A percentile compares a stretch with the other conserved stretches of the same genome.
phyloP scores from a whole-genome alignment of 441 rosid genomes.

The Populus tomentosa region DNA sequence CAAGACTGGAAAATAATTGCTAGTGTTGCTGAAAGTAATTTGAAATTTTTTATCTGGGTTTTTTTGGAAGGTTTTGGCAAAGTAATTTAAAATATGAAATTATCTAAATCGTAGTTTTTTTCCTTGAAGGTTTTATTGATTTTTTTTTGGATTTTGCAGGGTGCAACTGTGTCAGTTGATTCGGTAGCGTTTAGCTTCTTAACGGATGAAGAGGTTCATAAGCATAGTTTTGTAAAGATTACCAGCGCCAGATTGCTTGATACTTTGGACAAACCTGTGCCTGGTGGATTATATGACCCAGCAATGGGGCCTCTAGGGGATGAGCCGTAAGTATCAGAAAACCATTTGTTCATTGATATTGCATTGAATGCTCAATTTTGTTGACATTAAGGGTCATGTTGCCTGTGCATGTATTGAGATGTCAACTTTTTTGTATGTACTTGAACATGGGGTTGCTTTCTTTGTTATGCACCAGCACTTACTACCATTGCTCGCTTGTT shows the following conservation, averaged over 20 bases:
- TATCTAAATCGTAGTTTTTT: neutral
- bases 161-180: conserved; percentile 25
- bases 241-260: conserved; percentile 23
- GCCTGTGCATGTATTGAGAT: neutral
- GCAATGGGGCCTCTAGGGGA: conserved; percentile 20
- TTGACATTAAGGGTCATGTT: neutral
- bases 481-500: neutral
- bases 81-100: too few species aligned
- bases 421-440: neutral
- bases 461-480: neutral
- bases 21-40: neutral
- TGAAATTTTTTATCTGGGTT: too few species aligned
- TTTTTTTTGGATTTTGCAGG: conserved; percentile 16
- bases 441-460: neutral
- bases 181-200: conserved; percentile 27
- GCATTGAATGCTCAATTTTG: neutral
- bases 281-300: conserved; percentile 32
- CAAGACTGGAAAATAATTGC: neutral
- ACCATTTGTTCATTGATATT: neutral
- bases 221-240: conserved; percentile 25
- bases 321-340: conserved; percentile 11
- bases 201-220: conserved; percentile 27
- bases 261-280: conserved; percentile 15
- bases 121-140: neutral
- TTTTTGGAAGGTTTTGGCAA: neutral